Conservation (phyloP, 306 rosid species). For the Vigna mungo region DNA sequence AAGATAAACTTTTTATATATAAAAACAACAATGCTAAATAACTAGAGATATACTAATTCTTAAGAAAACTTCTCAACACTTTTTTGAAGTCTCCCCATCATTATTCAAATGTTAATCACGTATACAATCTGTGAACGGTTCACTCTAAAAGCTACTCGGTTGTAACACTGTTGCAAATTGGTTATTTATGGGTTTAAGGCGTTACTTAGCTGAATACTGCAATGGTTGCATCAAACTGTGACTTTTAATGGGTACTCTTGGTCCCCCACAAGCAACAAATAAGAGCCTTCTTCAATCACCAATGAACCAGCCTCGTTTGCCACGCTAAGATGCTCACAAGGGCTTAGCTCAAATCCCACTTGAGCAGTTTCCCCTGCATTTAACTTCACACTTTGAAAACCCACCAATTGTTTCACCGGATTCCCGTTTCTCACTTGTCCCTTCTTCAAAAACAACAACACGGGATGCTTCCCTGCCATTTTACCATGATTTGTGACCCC, state of each 20-base stretch:
- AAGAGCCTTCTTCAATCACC: conserved; percentile 78
- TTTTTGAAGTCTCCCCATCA: background rate
- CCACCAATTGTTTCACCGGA: conserved; percentile 74
- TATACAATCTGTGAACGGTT: background rate
- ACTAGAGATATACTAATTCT: background rate
- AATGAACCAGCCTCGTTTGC: conserved; percentile 73
- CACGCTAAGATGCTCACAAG: conserved; percentile 75
- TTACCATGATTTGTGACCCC: conserved; percentile 66
- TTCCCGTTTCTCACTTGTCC: conserved; percentile 52
- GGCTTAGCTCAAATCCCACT: conserved; percentile 64
- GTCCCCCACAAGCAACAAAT: conserved; percentile 74
- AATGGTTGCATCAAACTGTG: conserved; percentile 47
- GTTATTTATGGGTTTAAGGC: background rate
- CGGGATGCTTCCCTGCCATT: conserved; percentile 78
- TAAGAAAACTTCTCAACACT: background rate
- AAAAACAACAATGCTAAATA: background rate
- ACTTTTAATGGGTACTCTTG: conserved; percentile 63
- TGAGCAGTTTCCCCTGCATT: conserved; percentile 62
- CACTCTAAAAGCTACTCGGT: background rate
- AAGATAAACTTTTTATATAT: background rate
- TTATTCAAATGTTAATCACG: background rate
- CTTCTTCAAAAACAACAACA: conserved; percentile 62
- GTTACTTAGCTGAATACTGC: conserved; percentile 26
- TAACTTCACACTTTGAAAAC: conserved; percentile 66
- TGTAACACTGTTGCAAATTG: background rate